These are phyloP conservation scores for Penicillium manginii DNA, from an alignment of 495 filamentous ascomycete genomes.

Conservation along the genomic window DNA sequence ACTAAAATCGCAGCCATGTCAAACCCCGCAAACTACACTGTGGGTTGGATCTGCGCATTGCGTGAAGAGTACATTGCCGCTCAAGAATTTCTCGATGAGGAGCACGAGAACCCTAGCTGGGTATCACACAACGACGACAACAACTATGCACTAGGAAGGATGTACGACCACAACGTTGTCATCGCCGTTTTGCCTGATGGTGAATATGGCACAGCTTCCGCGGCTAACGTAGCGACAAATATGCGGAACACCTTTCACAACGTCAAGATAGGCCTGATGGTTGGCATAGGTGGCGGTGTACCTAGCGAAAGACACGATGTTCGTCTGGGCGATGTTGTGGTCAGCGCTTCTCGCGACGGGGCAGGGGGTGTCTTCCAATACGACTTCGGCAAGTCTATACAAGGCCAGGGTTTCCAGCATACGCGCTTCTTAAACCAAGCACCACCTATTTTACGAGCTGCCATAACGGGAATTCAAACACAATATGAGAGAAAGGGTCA, in stretches of 20 bases:
- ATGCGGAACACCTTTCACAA: conserved; percentile 28
- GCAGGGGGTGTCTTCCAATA: no score
- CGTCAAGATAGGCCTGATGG: conserved; percentile 24
- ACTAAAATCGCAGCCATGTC: conserved; percentile 6
- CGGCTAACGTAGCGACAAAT: conserved; percentile 33
- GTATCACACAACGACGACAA: conserved; percentile 30
- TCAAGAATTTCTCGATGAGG: conserved; percentile 41
- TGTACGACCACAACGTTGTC: conserved; percentile 31
- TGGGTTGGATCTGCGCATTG: conserved; percentile 56
- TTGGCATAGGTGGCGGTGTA: conserved; percentile 31
- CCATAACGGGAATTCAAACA: no score
- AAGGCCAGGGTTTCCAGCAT: no score
- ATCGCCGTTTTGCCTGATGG: conserved; percentile 12
- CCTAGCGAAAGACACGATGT: conserved; percentile 29
- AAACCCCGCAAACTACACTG: conserved; percentile 37
- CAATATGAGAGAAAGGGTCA: no score
- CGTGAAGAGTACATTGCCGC: conserved; percentile 42
- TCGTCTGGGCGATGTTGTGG: no score
- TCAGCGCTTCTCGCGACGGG: no score
- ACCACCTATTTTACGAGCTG: no score
- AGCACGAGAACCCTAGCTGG: conserved; percentile 11
- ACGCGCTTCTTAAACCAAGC: no score
- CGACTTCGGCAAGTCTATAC: no score
- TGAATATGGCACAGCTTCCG: conserved; percentile 10
- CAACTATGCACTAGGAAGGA: conserved; percentile 38